Conservation (phyloP, 345 rosid genomes). For the Citrus unshiu region DNA sequence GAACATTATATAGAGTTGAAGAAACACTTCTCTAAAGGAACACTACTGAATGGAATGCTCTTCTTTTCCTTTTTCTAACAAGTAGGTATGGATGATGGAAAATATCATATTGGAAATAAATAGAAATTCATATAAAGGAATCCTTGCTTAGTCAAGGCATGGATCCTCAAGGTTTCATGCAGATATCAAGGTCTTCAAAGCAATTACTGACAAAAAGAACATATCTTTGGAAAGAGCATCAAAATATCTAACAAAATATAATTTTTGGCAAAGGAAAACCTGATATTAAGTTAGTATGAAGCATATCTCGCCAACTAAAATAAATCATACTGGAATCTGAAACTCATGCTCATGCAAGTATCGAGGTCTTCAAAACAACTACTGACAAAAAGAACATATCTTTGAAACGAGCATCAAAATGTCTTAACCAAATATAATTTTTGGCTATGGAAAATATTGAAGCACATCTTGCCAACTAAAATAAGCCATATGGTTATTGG, state of each 20-base stretch:
- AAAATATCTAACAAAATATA: not conserved
- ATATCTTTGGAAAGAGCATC: not conserved
- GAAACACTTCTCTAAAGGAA: not conserved
- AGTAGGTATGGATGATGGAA: not conserved
- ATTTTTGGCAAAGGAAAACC: not conserved
- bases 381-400: not conserved
- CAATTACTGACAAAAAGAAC: not conserved
- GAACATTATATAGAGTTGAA: constrained; percentile 8
- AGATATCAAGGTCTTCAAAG: not conserved
- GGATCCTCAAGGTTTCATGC: not conserved
- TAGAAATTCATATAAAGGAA: not conserved
- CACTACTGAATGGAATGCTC: not conserved
- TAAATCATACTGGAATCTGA: not conserved
- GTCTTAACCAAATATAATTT: not conserved
- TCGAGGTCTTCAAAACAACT: not conserved
- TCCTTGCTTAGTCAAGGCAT: not conserved
- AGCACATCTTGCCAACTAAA: not conserved
- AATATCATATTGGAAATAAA: not conserved
- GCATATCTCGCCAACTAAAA: not conserved
- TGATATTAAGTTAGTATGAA: not conserved
- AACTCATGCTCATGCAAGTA: not conserved
- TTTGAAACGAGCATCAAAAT: not conserved
- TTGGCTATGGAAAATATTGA: not conserved
- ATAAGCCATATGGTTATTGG: not conserved
- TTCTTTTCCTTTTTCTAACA: not conserved